These are phyloP conservation scores for Venturia asperata DNA, from an alignment of 2,329 filamentous ascomycete genomes.

Conservation along the genomic window DNA sequence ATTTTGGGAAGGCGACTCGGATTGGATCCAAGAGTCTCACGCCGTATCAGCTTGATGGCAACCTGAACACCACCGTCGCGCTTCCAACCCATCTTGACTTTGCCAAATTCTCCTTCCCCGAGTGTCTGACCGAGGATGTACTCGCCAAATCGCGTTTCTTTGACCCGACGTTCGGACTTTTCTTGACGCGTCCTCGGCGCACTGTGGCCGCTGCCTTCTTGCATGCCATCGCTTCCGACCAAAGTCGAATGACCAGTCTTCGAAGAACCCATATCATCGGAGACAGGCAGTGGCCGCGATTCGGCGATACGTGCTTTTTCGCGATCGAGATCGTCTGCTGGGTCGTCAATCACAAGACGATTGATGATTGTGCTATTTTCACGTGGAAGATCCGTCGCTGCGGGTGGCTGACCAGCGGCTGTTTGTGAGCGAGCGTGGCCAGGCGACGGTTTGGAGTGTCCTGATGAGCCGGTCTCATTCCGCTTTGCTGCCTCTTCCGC, in stretches of 20 bases:
- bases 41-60: constrained; percentile 94
- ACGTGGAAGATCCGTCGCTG: constrained; percentile 46
- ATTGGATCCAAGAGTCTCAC: constrained; percentile 82
- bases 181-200: constrained; percentile 51
- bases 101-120: constrained; percentile 96
- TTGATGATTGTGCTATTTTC: constrained; percentile 76
- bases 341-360: constrained; percentile 68
- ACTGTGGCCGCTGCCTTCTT: constrained; percentile 9
- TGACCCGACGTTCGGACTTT: constrained; percentile 40
- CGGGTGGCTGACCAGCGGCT: constrained; percentile 18
- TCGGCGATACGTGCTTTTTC: constrained; percentile 64
- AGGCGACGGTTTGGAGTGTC: constrained; percentile 16
- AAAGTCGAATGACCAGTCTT: constrained; percentile 32
- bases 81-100: constrained; percentile 98
- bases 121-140: constrained; percentile 95
- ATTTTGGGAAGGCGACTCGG: constrained; percentile 90
- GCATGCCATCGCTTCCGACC: constrained; percentile 41
- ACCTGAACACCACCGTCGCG: constrained; percentile 87
- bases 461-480: constrained; percentile 13
- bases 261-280: constrained; percentile 38
- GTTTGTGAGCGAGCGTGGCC: constrained; percentile 19
- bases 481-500: not conserved
- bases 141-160: constrained; percentile 85
- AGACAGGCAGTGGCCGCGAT: constrained; percentile 36
- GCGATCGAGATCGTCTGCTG: constrained; percentile 63